Evolutionary conservation across 352 stramenopile species (phyloP), one percentile per base, ranked within the genome.

Genomic region (Pilasporangium apinafurcum): DNA sequence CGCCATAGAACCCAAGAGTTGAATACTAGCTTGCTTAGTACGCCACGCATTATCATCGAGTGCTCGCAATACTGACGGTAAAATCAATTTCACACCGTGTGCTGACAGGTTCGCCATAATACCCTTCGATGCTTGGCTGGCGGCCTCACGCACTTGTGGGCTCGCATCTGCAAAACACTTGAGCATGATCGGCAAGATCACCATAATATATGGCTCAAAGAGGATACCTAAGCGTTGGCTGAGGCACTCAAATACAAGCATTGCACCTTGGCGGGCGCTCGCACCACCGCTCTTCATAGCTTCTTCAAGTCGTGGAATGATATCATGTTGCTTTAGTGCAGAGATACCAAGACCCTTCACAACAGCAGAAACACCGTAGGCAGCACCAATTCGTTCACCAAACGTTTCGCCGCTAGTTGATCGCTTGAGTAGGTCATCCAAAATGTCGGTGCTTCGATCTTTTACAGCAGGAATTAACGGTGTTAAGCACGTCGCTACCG

Each of bases 21-120:
- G 86, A 62, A 99, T 99, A 16, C 95, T 96, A 0, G 95, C 97
- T 59, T 98, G 89, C 68, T 99, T 99, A n/a, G 96, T 99, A 52
- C 97, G 84, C 97, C 97, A 99, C 24, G 76, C 65, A 10, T 74
- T 72, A 56, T 98, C 87, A 42, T 96, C 79, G 16, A 99, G 94
- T 14, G 94, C 92, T 34, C 86, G 82, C 14, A 99, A 68, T 16
- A 99, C 92, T 36, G 96, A 96, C 32, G 96, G 97, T 45, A 99
- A 80, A 34, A 99, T 90, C 7, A 99, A 71, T 68, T 99, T 99
- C 18, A 99, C 96, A 45, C 97, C 97, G 66, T 99, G 96, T 6
- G 91, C 93, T 38, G 95, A 99, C 28, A 99, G 73, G 44, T 99
- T 98, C 29, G 78, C 83, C 96, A 99, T 99, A 46, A 99, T 99